Evolutionary conservation across 352 stramenopile species (phyloP).

Genomic region (Phytophthora podocarpi): DNA sequence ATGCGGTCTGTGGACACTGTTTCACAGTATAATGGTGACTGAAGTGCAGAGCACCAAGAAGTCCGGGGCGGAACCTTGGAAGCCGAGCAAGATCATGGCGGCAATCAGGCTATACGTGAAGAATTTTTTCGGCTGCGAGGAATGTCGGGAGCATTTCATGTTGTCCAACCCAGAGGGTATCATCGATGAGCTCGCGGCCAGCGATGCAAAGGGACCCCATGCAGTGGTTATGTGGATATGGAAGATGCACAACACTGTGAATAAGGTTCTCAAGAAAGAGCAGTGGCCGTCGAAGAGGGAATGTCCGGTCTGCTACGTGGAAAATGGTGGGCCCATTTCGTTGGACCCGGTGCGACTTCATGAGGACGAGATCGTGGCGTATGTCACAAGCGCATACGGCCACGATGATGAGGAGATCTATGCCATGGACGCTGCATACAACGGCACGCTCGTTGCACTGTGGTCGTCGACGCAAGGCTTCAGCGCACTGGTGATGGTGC

Average conservation of each 20-base stretch:
- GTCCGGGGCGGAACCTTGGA: constrained; percentile 37
- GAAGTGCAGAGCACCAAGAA: constrained; percentile 28
- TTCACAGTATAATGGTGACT: constrained; percentile 74
- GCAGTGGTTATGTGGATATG: constrained; percentile 78
- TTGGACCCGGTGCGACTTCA: constrained; percentile 52
- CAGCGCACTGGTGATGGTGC: constrained; percentile 36
- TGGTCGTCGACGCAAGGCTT: constrained; percentile 49
- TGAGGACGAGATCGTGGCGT: constrained; percentile 61
- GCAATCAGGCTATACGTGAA: constrained; percentile 76
- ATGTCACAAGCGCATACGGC: constrained; percentile 56
- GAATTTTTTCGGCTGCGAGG: constrained; percentile 86
- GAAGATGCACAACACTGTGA: constrained; percentile 87
- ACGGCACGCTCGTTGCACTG: constrained; percentile 43
- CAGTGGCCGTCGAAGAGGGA: constrained; percentile 63
- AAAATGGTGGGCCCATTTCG: constrained; percentile 48
- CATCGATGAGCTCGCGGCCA: constrained; percentile 46
- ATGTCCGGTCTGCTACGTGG: constrained; percentile 68
- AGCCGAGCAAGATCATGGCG: constrained; percentile 58
- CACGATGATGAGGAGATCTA: constrained; percentile 57
- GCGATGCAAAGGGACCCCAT: constrained; percentile 43
- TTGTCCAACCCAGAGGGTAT: constrained; percentile 61
- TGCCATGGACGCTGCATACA: constrained; percentile 50
- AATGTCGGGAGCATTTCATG: constrained; percentile 80
- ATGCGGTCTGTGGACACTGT: constrained; percentile 82
- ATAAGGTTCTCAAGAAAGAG: constrained; percentile 69